Base-by-base conservation (phyloP, 2,329 filamentous ascomycete genomes). In the Fusarium buharicum region DNA sequence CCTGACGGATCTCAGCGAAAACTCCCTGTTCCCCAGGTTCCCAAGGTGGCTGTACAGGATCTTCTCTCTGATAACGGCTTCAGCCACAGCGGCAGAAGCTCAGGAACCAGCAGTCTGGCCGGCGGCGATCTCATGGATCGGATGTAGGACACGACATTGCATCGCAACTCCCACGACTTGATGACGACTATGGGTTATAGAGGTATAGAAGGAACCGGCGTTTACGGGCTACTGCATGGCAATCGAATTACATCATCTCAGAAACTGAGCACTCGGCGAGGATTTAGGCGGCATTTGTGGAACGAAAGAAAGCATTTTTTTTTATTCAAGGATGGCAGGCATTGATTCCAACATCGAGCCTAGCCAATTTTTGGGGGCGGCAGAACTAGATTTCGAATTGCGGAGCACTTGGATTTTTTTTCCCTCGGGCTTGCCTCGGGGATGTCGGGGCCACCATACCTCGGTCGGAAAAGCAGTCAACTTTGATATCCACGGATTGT, bases 1-100 rank as follows among this genome's bases (percentile, higher is more conserved):
- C 86, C 92, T 2, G 93, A 97, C 64, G 92, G 92, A 33, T 90
- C 90, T 20, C 91, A 95, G 78, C 84, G 94, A 69, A 98, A 98
- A 77, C 82, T 98, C 16, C 94, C 94, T 0, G 91, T 97, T 14
- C 93, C 93, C 6, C 91, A 94, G 77, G 86, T 93, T n/a, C 92
- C 92, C 51, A 95, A 95, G 76, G 90, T 96, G 38, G 90, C 90
- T 3, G 89, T 96, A 6, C 90, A 94, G 69, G 94, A 97, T 70
- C 83, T 97, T 52, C 80, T 96, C 56, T 89, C 89, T 61, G 83
- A 86, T 2, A 84, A 80, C 44, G 86, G 85, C 44, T 90, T 87
- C 61, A 88, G 88, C 72, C 83, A 85, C 44, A 93, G 91, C 60
- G 90, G 91, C 50, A 87, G 88, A 66, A 93, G 90, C 55, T 95